Evolutionary conservation across 352 stramenopile species (phyloP), one percentile per base, ranked within the genome.

Genomic region (Phytophthora lateralis): DNA sequence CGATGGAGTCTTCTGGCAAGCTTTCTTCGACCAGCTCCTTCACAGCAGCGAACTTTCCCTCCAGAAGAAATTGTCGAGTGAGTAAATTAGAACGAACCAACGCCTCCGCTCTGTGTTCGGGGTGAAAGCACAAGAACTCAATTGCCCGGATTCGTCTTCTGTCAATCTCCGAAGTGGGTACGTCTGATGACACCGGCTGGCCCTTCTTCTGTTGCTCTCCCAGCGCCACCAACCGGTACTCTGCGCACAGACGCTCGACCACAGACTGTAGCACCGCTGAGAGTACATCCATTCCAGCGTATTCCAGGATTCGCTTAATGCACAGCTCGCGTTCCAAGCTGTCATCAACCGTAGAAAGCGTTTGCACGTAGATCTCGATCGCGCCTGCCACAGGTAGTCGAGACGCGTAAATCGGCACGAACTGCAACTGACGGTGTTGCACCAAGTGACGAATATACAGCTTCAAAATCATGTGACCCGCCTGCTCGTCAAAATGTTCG

Each of bases 361-460:
- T 75, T 50, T 95, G 87, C 14, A 87, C 75, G 58, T 93, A 95
- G 4, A 95, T 73, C 47, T 90, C 80, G 12, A 84, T 75, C 0
- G 76, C 73, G 37, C 78, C 87, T 18, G 73, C 60, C 1, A 68
- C 80, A 26, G 87, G 87, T 8, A 95, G 71, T 7, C 71, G 74
- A 51, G 82, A 83, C 0, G 73, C 83, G 48, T 93, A 95, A 3
- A 95, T 55, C 11, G 87, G 82, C 18, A 93, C 79, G 7, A 93
- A 76, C 49, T 90, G 78, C 48, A 89, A 71, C 34, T 95, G 84
- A 2, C 74, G 74, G 21, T 93, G 83, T 67, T 92, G 88, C 24
- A 93, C 80, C 18, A 95, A 58, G 48, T 95, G 83, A 0, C 87
- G 81, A 56, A 95, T 89, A 53, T 95, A 95, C 17, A 82, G 55